Evolutionary conservation across 352 stramenopile species (phyloP), one percentile per base, ranked within the genome.

Genomic region (Plasmopara viticola): DNA sequence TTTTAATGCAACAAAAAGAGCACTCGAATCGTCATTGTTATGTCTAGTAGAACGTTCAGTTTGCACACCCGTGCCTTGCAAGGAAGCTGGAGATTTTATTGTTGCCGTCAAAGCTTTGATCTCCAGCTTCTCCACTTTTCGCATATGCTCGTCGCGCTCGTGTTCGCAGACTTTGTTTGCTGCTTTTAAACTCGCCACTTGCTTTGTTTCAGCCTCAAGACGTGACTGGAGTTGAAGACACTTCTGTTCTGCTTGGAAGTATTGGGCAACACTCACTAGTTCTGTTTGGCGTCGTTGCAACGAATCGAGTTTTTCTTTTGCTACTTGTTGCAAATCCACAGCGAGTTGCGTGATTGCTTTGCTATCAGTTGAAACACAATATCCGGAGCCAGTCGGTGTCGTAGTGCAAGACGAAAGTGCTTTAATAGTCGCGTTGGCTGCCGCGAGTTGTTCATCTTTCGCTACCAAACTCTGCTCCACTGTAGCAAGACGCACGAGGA

Each of bases 81-180:
- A 39, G 25, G n/a, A 9, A 12, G 35, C 12, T 40, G 44, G 43
- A n/a, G 17, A 18, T 20, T 30, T 50, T 0, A 64, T 14, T 31
- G 18, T 49, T 30, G 31, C 40, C 15, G 60, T 4, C 12, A 67
- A 31, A 9, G 34, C 12, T 38, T 65, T 47, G 14, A 33, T 56
- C 35, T 71, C 54, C 8, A 71, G 54, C 25, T 60, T 68, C 7
- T 65, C 60, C 13, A 71, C 43, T 52, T 56, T 64, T 35, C 54
- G 53, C 29, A 55, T 20, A 13, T 68, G 29, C 10, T 62, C 50
- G 15, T 68, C 53, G 4, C 55, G 47, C 44, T 71, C 63, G 18
- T 29, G 46, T 37, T 65, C 54, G 7, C 43, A 65, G 2, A 62
- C 60, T 39, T 62, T 17, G 43, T 51, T 47, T 18, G 50, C 51